phyloP scores from a whole-genome alignment of 345 rosid species.

The Draba incana region DNA sequence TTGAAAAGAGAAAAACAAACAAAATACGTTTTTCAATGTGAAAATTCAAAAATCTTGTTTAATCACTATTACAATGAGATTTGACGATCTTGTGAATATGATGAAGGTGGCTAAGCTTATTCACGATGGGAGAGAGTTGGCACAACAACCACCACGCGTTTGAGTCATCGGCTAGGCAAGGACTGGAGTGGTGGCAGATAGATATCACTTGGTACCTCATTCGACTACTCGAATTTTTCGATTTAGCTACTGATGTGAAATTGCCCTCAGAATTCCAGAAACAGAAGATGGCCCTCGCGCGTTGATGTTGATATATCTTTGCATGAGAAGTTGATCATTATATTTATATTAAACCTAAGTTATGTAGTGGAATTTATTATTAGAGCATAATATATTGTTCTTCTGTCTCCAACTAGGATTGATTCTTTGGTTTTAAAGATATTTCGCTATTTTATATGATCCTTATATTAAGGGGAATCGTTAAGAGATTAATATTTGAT shows the following conservation, averaged over 20 bases:
- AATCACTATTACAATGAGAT: too few relatives aligned
- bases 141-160: constrained; percentile 94
- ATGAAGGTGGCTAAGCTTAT: constrained; percentile 78
- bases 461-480: background rate
- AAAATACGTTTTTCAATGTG: too few relatives aligned
- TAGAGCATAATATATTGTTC: background rate
- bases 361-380: background rate
- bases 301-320: background rate
- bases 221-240: constrained; percentile 56
- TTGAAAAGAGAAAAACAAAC: too few relatives aligned
- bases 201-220: constrained; percentile 83
- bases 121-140: constrained; percentile 91
- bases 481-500: background rate
- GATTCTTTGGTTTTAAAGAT: background rate
- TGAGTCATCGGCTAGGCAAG: constrained; percentile 79
- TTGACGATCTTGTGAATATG: background rate
- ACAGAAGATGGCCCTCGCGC: constrained; percentile 50
- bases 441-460: background rate
- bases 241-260: constrained; percentile 77
- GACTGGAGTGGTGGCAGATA: constrained; percentile 83
- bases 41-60: too few relatives aligned
- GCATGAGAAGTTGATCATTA: background rate
- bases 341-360: background rate
- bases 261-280: constrained; percentile 60
- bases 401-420: background rate